Evolutionary conservation across 164 flowering plant genomes (phyloP), one percentile per base, ranked within the genome.

Genomic region (Liriodendron chinense): DNA sequence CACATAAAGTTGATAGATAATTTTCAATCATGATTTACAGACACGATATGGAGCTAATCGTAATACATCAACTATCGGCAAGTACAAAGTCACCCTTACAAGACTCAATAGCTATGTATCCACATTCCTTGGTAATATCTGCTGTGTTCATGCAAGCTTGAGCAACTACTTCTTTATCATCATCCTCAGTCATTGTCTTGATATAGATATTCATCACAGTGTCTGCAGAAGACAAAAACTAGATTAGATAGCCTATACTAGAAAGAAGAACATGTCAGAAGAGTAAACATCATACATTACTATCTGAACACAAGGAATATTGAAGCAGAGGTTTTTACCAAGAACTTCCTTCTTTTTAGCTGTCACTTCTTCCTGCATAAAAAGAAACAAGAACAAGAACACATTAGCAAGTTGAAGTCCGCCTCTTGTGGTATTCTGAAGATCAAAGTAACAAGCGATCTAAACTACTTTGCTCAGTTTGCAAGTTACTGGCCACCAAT

Each of bases 121-220:
- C 96, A 85, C 82, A 86, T 65, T 92, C 97, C 78, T 86, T 91
- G 61, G 90, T 80, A 67, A 91, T 91, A 69, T 96, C 98, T 72
- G 90, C 96, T 50, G 81, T 62, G 64, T 85, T 77, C 82, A 80
- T 89, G 74, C 99, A 96, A 78, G 97, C 94, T 82, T 96, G 95
- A 72, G 99, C 97, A 78, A 94, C 99, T 67, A 96, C 98, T 86
- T 94, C 99, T 87, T 96, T 94, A 82, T 96, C 99, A 83, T 94
- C 99, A 86, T 96, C 98, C 61, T 89, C 95, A 34, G 83, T 80
- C 94, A 96, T 91, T 63, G 90, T 84, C 84, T 92, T 96, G 71
- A 96, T 87, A 83, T 84, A 89, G 47, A 90, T 91, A 48, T 85
- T 84, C 92, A 94, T 86, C 72, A 92, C 89, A 49, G 84, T 80